Evolutionary conservation across 305 asterid species (phyloP).

Genomic region (Fraxinus ornus): DNA sequence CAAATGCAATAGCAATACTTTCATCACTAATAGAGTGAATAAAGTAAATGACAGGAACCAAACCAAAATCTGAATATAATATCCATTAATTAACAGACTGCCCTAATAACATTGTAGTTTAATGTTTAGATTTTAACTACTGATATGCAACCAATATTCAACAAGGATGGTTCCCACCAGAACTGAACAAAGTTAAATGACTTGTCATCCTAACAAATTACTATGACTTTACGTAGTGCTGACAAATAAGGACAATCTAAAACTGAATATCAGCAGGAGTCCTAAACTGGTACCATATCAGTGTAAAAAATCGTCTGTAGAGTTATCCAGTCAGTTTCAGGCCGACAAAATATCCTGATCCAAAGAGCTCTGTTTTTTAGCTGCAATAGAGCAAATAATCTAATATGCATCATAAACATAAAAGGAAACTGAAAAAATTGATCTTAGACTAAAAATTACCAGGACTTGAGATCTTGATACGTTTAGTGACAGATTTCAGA

Average conservation of each 20-base stretch:
- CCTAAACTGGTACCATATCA: not conserved
- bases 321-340: not conserved
- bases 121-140: not conserved
- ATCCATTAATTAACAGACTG: not conserved
- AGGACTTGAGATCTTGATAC: slow-evolving; percentile 45
- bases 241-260: not conserved
- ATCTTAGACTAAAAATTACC: slow-evolving; percentile 25
- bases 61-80: not conserved
- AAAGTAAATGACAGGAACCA: not conserved
- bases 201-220: not conserved
- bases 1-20: not conserved
- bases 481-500: slow-evolving; percentile 42
- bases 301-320: not conserved
- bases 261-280: not conserved
- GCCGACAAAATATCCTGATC: not conserved
- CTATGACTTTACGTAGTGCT: not conserved
- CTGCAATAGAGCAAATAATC: not conserved
- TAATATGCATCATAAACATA: not conserved
- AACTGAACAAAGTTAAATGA: not conserved
- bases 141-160: slow-evolving; percentile 3
- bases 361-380: not conserved
- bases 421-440: not conserved
- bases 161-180: not conserved
- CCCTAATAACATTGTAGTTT: not conserved
- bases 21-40: not conserved